A percentile compares a stretch with the other conserved stretches of the same genome.
Evolutionary conservation across 306 rosid species (phyloP).

Genomic region (Cercis canadensis): DNA sequence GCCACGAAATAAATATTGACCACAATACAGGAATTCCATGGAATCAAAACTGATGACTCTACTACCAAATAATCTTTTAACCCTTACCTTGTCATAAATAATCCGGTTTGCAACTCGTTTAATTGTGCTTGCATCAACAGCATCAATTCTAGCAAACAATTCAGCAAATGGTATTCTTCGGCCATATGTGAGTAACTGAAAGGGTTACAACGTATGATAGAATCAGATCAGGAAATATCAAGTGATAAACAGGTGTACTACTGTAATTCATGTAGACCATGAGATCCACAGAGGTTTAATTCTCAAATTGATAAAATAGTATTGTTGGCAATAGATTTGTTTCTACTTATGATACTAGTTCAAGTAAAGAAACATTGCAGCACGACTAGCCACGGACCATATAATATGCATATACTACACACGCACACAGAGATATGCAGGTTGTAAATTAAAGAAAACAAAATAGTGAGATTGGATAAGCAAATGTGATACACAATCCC

Average conservation of each 20-base stretch:
- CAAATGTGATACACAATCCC: no score
- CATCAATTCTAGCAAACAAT: conserved; percentile 94
- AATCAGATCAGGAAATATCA: neutral
- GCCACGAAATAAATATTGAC: neutral
- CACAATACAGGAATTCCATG: neutral
- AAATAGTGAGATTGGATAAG: no score
- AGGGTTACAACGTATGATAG: neutral
- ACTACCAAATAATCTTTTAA: neutral
- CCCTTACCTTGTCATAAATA: conserved; percentile 84
- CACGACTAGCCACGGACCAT: neutral
- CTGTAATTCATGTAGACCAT: neutral
- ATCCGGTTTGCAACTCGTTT: conserved; percentile 94
- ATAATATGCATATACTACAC: no score
- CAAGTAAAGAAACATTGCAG: neutral
- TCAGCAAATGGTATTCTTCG: conserved; percentile 94
- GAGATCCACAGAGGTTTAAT: neutral
- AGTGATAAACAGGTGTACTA: neutral
- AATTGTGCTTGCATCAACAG: conserved; percentile 85
- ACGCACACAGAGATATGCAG: no score
- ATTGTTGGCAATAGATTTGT: neutral
- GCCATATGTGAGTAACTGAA: conserved; percentile 86
- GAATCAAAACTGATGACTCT: neutral
- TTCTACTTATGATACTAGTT: neutral
- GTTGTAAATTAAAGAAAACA: no score
- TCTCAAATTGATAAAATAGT: neutral